phyloP scores from a whole-genome alignment of 306 rosid genomes.

The Ziziphus jujuba region DNA sequence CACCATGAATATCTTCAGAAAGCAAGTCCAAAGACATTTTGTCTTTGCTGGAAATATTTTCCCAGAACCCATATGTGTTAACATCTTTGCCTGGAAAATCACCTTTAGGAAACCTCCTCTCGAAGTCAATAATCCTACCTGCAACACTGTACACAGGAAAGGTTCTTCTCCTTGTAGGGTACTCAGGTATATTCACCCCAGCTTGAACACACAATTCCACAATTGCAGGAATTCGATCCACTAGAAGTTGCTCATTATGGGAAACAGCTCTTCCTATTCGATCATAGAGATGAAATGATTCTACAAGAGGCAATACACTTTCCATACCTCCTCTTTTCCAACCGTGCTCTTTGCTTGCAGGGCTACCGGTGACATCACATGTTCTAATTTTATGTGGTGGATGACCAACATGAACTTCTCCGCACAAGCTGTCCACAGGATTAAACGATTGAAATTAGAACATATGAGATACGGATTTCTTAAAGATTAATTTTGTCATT shows the following conservation, averaged over 20 bases:
- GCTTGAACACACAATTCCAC: conserved; percentile 74
- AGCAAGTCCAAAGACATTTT: conserved; percentile 27
- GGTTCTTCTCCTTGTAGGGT: conserved; percentile 65
- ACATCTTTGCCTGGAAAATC: conserved; percentile 43
- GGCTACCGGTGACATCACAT: conserved; percentile 61
- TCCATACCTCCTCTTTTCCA: conserved; percentile 61
- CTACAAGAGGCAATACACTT: conserved; percentile 53
- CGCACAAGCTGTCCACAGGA: conserved; percentile 48
- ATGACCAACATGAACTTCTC: conserved; percentile 68
- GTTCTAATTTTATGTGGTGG: conserved; percentile 70
- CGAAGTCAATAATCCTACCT: conserved; percentile 68
- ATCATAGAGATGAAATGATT: conserved; percentile 70
- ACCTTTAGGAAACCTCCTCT: conserved; percentile 55
- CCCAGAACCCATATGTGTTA: conserved; percentile 51
- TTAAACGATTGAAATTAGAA: conserved; percentile 20
- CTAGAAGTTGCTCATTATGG: conserved; percentile 61
- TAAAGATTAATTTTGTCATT: background rate
- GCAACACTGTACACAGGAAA: conserved; percentile 59
- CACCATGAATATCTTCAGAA: conserved; percentile 52
- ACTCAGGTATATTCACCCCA: conserved; percentile 59
- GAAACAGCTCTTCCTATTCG: conserved; percentile 69
- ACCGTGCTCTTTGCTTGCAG: conserved; percentile 57
- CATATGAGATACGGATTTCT: too few relatives aligned
- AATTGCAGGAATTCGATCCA: conserved; percentile 66
- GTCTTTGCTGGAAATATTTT: conserved; percentile 21